Evolutionary conservation across 2,329 filamentous ascomycete species (phyloP).

Genomic region (Hypoxylon sp.): DNA sequence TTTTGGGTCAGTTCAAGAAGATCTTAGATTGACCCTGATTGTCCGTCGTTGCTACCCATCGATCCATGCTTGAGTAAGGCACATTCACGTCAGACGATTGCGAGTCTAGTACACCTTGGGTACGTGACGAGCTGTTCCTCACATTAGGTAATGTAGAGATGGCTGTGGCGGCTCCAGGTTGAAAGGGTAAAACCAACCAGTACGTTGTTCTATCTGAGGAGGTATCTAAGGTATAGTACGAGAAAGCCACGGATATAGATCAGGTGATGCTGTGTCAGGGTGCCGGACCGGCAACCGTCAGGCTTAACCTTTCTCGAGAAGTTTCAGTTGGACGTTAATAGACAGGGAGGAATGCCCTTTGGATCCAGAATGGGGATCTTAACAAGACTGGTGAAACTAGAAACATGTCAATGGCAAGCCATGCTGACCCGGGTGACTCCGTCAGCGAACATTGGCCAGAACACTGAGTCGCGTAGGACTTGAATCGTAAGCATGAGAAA

Average conservation of each 20-base stretch:
- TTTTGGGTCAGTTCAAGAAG: constrained; percentile 53
- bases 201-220: background rate
- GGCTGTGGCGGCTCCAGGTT: constrained; percentile 1
- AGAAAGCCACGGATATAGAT: constrained; percentile 6
- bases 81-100: constrained; percentile 8
- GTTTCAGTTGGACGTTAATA: constrained; percentile 2
- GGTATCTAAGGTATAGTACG: background rate
- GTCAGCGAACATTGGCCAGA: constrained; percentile 37
- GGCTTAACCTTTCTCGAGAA: constrained; percentile 3
- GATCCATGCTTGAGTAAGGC: constrained; percentile 1
- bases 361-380: constrained; percentile 10
- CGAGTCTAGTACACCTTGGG: background rate
- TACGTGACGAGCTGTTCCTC: constrained; percentile 8
- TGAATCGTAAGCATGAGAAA: constrained; percentile 36
- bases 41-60: constrained; percentile 1
- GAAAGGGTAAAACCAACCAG: constrained; percentile 4
- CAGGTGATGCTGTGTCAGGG: constrained; percentile 7
- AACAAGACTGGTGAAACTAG: constrained; percentile 16
- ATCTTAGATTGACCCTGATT: constrained; percentile 58
- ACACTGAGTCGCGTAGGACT: constrained; percentile 39
- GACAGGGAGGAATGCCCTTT: background rate
- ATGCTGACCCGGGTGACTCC: constrained; percentile 43
- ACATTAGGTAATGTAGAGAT: background rate
- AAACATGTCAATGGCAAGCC: constrained; percentile 26
- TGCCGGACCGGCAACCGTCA: constrained; percentile 20